These are phyloP conservation scores for Yamadazyma triangularis DNA, from an alignment of 1,139 yeast species.

Conservation along the genomic window DNA sequence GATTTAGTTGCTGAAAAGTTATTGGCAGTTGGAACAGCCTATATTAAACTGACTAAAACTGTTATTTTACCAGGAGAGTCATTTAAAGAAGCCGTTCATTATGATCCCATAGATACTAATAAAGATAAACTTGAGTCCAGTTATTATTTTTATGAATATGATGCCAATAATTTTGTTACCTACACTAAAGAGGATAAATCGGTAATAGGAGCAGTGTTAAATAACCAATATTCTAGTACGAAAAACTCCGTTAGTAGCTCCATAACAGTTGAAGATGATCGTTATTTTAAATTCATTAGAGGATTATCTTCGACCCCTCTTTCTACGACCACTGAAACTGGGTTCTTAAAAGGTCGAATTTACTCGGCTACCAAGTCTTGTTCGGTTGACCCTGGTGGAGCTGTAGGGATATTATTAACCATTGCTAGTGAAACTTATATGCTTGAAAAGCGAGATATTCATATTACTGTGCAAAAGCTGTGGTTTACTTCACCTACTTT, in stretches of 20 bases:
- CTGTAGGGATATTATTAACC: slow-evolving; percentile 4
- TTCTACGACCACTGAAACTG: slow-evolving; percentile 6
- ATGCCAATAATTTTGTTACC: slow-evolving; percentile 4
- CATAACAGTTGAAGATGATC: slow-evolving; percentile 5
- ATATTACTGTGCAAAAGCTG: background rate
- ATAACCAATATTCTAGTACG: slow-evolving; percentile 9
- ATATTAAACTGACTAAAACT: slow-evolving; percentile 11
- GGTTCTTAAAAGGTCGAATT: slow-evolving; percentile 4
- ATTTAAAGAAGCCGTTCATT: slow-evolving; percentile 9
- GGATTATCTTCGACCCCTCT: slow-evolving; percentile 2
- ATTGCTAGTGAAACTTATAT: slow-evolving; percentile 3
- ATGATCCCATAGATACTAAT: slow-evolving; percentile 9
- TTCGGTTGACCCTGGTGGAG: slow-evolving; percentile 8
- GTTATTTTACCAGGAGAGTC: slow-evolving; percentile 15
- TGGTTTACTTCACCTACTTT: background rate
- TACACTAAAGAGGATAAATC: slow-evolving; percentile 1
- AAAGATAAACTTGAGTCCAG: background rate
- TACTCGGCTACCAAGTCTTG: slow-evolving; percentile 7
- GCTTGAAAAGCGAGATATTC: background rate
- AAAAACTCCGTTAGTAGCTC: slow-evolving; percentile 8
- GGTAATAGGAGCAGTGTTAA: slow-evolving; percentile 13
- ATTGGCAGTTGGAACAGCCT: slow-evolving; percentile 13
- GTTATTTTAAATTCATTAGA: slow-evolving; percentile 3
- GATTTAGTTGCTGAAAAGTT: slow-evolving; percentile 13
- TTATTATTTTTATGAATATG: slow-evolving; percentile 10